These are phyloP conservation scores for Acer saccharum DNA, from an alignment of 345 rosid genomes.

Conservation along the genomic window DNA sequence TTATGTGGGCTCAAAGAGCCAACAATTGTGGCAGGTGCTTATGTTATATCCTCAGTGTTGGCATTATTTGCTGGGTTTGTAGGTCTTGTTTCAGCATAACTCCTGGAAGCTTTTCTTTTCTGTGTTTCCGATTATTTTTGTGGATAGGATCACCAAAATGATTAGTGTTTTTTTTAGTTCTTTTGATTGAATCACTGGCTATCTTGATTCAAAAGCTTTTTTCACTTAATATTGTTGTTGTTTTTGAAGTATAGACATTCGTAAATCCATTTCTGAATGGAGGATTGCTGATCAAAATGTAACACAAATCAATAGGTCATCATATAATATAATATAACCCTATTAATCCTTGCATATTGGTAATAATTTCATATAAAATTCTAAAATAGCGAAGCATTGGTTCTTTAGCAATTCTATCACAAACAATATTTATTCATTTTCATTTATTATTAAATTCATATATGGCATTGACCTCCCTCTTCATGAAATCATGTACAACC, in stretches of 20 bases:
- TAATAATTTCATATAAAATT: no score
- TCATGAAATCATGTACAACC: no score
- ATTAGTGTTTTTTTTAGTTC: background rate
- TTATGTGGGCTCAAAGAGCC: constrained; percentile 56
- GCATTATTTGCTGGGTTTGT: constrained; percentile 59
- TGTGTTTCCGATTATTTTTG: constrained; percentile 3
- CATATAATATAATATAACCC: no score
- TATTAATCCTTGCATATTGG: no score
- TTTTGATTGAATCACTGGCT: background rate
- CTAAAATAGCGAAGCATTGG: no score
- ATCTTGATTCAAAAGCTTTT: background rate
- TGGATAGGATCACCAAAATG: constrained; percentile 8
- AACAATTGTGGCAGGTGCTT: constrained; percentile 52
- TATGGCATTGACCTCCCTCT: no score
- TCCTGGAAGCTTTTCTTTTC: constrained; percentile 11
- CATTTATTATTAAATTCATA: no score
- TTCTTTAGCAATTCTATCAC: no score
- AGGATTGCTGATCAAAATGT: background rate
- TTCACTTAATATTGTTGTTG: background rate
- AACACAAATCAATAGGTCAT: background rate
- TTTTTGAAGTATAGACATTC: background rate
- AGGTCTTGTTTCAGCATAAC: constrained; percentile 60
- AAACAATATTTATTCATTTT: no score
- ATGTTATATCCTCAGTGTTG: constrained; percentile 43
- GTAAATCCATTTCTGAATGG: background rate